These are phyloP conservation scores for Clonostachys solani DNA, from an alignment of 2,329 filamentous ascomycete species.

Conservation along the genomic window DNA sequence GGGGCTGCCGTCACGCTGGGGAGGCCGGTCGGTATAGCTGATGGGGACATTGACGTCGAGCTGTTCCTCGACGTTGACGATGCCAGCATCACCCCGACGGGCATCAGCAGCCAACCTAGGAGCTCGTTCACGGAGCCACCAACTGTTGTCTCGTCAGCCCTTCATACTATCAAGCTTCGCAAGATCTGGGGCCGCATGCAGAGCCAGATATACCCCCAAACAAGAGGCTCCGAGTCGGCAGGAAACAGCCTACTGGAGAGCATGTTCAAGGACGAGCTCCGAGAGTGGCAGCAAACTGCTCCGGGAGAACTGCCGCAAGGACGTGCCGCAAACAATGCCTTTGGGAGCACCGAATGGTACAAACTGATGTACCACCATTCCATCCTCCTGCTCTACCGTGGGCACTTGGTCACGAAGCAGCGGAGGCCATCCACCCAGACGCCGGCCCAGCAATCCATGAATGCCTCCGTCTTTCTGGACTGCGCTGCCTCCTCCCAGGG, in stretches of 20 bases:
- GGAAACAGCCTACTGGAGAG: neutral
- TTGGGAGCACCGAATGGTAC: neutral
- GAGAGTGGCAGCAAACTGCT: neutral
- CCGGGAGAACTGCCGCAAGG: neutral
- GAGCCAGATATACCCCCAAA: neutral
- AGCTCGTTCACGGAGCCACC: neutral
- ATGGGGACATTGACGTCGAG: conserved; percentile 20
- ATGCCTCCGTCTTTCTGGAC: neutral
- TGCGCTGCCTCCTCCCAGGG: neutral
- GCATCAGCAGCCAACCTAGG: conserved; percentile 11
- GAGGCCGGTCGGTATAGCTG: conserved; percentile 15
- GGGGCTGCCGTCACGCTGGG: conserved; percentile 1
- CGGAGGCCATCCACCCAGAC: neutral
- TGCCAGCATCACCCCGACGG: conserved; percentile 12
- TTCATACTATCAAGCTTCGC: neutral
- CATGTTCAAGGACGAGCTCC: neutral
- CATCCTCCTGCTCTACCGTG: conserved; percentile 1
- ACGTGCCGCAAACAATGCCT: neutral
- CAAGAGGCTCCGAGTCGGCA: neutral
- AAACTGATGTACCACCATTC: conserved; percentile 3
- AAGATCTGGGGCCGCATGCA: conserved; percentile 1
- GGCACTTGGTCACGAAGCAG: neutral
- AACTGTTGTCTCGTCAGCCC: neutral
- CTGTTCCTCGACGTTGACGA: conserved; percentile 22
- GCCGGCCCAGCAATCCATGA: neutral